Percentiles rank a stretch among this genome's conserved stretches.
These are phyloP conservation scores for Xylariomycetidae sp. DNA, from an alignment of 2,329 filamentous ascomycete species.

Conservation along the genomic window DNA sequence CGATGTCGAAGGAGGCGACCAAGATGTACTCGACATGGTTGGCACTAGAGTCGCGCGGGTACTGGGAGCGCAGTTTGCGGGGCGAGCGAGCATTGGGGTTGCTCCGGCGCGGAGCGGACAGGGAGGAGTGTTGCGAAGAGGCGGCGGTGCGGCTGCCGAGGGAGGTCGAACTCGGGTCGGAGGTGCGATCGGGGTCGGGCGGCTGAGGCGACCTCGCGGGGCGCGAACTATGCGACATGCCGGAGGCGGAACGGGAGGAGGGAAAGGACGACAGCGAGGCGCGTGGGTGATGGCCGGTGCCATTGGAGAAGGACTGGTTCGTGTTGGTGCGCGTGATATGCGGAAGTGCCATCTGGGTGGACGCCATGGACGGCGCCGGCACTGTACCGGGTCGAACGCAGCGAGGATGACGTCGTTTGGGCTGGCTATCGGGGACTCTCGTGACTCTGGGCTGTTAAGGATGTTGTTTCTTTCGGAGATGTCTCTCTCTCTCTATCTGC, in stretches of 20 bases:
- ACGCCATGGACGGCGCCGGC: constrained; percentile 28
- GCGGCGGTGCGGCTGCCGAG: constrained; percentile 40
- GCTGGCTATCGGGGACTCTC: neutral
- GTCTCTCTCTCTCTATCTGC: too few relatives aligned
- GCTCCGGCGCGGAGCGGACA: constrained; percentile 46
- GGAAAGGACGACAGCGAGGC: constrained; percentile 61
- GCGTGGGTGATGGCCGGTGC: constrained; percentile 30
- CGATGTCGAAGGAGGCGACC: constrained; percentile 95
- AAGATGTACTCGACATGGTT: constrained; percentile 99
- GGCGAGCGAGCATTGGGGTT: constrained; percentile 45
- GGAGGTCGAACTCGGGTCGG: constrained; percentile 53
- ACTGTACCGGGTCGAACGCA: neutral
- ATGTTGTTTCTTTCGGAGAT: too few relatives aligned
- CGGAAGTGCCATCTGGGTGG: constrained; percentile 34
- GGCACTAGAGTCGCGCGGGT: constrained; percentile 66
- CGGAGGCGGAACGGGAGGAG: constrained; percentile 50
- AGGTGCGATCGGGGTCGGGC: constrained; percentile 48
- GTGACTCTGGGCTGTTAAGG: too few relatives aligned
- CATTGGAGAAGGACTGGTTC: constrained; percentile 28
- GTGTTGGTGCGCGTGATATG: constrained; percentile 36
- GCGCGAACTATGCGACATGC: constrained; percentile 49
- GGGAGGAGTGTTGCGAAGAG: constrained; percentile 53
- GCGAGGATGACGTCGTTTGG: neutral
- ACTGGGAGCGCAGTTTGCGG: constrained; percentile 64
- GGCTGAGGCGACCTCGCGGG: constrained; percentile 51